Percentiles rank a stretch among this genome's conserved stretches.
Conservation (phyloP, 1,284 basidiomycete species). For the Cryptococcus sp. region DNA sequence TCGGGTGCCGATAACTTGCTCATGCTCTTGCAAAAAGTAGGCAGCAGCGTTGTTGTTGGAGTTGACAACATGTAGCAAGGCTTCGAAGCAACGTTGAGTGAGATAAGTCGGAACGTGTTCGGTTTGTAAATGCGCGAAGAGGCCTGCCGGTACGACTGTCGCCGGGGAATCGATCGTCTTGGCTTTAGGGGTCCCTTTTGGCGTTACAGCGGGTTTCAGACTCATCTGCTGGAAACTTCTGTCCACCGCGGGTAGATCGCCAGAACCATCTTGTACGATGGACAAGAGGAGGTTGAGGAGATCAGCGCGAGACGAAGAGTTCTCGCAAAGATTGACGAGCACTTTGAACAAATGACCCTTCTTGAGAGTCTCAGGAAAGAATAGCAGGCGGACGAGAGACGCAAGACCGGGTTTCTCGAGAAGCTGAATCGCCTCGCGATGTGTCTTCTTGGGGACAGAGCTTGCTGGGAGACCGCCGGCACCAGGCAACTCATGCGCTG, state of each 20-base stretch:
- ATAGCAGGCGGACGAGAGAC: slow-evolving; percentile 86
- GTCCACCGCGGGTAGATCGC: slow-evolving; percentile 88
- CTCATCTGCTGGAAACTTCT: slow-evolving; percentile 92
- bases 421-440: slow-evolving; percentile 88
- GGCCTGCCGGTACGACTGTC: slow-evolving; percentile 41
- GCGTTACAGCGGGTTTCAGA: slow-evolving; percentile 63
- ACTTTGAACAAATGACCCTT: slow-evolving; percentile 86
- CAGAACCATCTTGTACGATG: slow-evolving; percentile 92
- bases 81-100: slow-evolving; percentile 88
- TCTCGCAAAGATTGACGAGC: slow-evolving; percentile 93
- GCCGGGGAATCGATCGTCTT: slow-evolving; percentile 54
- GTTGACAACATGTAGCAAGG: slow-evolving; percentile 78
- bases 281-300: slow-evolving; percentile 88
- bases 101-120: slow-evolving; percentile 88
- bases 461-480: neutral
- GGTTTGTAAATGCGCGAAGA: slow-evolving; percentile 67
- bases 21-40: slow-evolving; percentile 94
- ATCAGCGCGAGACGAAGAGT: slow-evolving; percentile 85
- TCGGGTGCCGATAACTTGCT: slow-evolving; percentile 73
- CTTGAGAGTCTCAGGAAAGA: slow-evolving; percentile 90
- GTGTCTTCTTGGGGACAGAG: slow-evolving; percentile 43
- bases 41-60: slow-evolving; percentile 78
- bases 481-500: neutral
- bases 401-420: slow-evolving; percentile 90
- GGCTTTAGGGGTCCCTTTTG: slow-evolving; percentile 71